Evolutionary conservation across 306 rosid genomes (phyloP), one percentile per base, ranked within the genome.

Genomic region (Vicia sativa): DNA sequence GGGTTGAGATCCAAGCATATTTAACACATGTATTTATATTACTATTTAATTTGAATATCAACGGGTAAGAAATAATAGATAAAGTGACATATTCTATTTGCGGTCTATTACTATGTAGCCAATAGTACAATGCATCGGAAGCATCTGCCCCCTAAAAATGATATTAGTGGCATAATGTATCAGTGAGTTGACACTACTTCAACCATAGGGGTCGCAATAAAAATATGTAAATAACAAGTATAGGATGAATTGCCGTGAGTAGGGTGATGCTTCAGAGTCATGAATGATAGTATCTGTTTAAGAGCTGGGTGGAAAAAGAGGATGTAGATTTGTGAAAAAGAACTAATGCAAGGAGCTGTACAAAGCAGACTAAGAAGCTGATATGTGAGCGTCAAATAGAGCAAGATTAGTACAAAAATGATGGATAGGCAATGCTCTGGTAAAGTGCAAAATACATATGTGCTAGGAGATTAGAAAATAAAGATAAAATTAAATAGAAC

Each of bases 311-410:
- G 4, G n/a, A 49, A 18, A 49, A 49, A 49, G 56, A 19, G 31
- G 58, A 21, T 52, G 31, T 7, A 52, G 13, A 52, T 52, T 52
- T 52, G 31, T 52, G 58, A 23, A 23, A 52, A 21, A 7, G 14
- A 52, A 21, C 57, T 50, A 50, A 50, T 21, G n/a, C n/a, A 50
- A 50, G 57, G 57, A 50, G 12, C 29, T 50, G 57, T 50, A 52
- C 58, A 52, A 21, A 52, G 5, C 7, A 19, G 58, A 23, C 31
- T 48, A 48, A 48, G 31, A 52, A 23, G 58, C 14, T 21, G 14
- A 19, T 21, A 21, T 10, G 29, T 21, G 58, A 52, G 58, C 58
- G 0, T 21, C 31, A 52, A 25, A 54, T 26, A 25, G 37, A 54
- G 10, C 37, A 54, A 54, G 38, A 54, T 25, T 54, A 54, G 38